Evolutionary conservation across 2,329 filamentous ascomycete species (phyloP), one percentile per base, ranked within the genome.

Genomic region (Aspergillus chevalieri): DNA sequence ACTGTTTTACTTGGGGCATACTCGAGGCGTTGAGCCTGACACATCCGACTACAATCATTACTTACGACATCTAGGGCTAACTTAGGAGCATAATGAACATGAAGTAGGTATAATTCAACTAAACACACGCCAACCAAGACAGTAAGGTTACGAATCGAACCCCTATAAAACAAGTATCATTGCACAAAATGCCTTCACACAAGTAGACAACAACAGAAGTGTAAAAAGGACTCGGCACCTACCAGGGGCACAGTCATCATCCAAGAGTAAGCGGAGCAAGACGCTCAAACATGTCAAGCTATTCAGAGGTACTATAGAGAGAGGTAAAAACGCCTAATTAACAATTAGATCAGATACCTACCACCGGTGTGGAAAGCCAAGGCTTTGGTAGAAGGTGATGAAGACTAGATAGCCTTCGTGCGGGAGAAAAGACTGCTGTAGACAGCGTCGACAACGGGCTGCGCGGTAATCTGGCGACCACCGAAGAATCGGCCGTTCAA

Each of bases 401-500:
- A 15, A 26, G 26, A 50, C 38, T 75, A 91, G 63, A 90, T 87
- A 70, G 86, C 86, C 73, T 87, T 87, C 62, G 86, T 88, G 70
- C 87, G 85, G 72, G 86, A 87, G 78, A 93, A 95, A 74, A 95
- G 83, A 80, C 87, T 94, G 83, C 89, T 93, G 83, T 97, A 98
- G 75, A 98, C 89, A 65, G 92, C 92, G 74, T 98, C 93, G 71
- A 97, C 92, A 74, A 98, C 89, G 70, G 91, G 93, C 57, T 90
- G 87, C 62, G 92, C 93, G 68, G 87, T 92, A 71, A 98, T 95
- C 78, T 89, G 89, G 65, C 85, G 83, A 64, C 89, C 89, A 66
- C 89, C 93, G 73, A 98, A 98, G 73, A 88, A 95, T 67, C 93
- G 86, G 65, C 93, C 93, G 72, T 98, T 97, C 55, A 98, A 83